These are phyloP conservation scores for Candida parachauliodes DNA, from an alignment of 805 yeast species.

Conservation along the genomic window DNA sequence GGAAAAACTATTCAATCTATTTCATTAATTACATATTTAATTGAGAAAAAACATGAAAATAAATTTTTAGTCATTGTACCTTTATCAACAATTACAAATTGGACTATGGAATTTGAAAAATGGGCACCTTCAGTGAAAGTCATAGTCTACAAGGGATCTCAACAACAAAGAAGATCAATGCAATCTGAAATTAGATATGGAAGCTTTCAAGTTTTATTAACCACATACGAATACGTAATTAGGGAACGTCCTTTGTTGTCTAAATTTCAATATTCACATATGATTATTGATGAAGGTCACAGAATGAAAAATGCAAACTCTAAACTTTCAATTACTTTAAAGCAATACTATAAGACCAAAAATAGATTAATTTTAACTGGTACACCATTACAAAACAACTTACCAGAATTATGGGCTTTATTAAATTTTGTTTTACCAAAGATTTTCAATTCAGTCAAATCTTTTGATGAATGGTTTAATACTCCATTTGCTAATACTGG, in stretches of 20 bases:
- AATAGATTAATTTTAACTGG: slow-evolving; percentile 81
- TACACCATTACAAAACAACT: slow-evolving; percentile 81
- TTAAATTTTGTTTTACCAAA: slow-evolving; percentile 79
- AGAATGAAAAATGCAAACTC: slow-evolving; percentile 80
- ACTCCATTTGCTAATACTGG: slow-evolving; percentile 88
- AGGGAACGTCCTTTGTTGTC: slow-evolving; percentile 69
- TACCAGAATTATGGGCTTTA: slow-evolving; percentile 84
- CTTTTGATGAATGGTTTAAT: slow-evolving; percentile 87
- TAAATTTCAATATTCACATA: slow-evolving; percentile 74
- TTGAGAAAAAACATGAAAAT: slow-evolving; percentile 63
- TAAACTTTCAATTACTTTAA: slow-evolving; percentile 67
- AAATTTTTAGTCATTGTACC: slow-evolving; percentile 82
- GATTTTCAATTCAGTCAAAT: slow-evolving; percentile 79
- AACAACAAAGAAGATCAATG: slow-evolving; percentile 62
- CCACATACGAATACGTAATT: slow-evolving; percentile 80
- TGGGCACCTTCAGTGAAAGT: slow-evolving; percentile 82
- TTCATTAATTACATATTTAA: slow-evolving; percentile 66
- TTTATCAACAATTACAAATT: slow-evolving; percentile 76
- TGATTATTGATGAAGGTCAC: slow-evolving; percentile 91
- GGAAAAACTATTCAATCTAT: slow-evolving; percentile 76
- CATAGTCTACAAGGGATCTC: slow-evolving; percentile 75
- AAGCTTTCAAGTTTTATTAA: slow-evolving; percentile 70
- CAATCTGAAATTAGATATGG: slow-evolving; percentile 64
- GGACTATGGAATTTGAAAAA: slow-evolving; percentile 82
- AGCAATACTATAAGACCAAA: slow-evolving; percentile 68